Evolutionary conservation across 2,329 filamentous ascomycete species (phyloP), one percentile per base, ranked within the genome.

Genomic region (Hawksworthiomyces lignivorus): DNA sequence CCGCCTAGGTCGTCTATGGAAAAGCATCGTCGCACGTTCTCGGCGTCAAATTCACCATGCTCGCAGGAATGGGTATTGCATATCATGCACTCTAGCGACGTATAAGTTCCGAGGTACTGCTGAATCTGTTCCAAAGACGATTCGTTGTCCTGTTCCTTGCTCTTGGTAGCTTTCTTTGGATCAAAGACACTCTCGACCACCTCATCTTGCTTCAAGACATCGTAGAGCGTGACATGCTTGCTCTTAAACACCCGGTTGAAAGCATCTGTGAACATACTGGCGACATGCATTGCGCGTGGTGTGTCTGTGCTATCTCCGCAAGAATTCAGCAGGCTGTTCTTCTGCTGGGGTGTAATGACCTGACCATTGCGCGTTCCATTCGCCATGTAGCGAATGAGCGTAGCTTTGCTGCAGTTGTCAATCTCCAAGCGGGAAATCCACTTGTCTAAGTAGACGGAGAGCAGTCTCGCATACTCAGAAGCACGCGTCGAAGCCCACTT

Each of bases 51-150:
- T 41, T 77, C 74, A 34, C 75, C 75, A 48, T 80, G 75, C 51
- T 79, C 75, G 45, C 75, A 80, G 11, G 74, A 76, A 54, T 78
- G 70, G 38, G 72, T 72, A 51, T 68, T 73, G 56, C 75, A 80
- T 39, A 77, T 69, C n/a, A 76, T 57, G 50, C 75, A 80, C 11
- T 71, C 72, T 14, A 79, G 62, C 9, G 73, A 64, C 24, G 68
- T 67, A 51, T 77, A 76, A 2, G 72, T 77, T 36, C 71, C 70
- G 19, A 79, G 53, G 27, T 67, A 65, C 18, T 63, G 63, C 50
- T 75, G 70, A 11, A 69, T 63, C 41, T 50, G 52, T n/a, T 55
- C 53, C 32, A 60, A 36, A 12, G 64, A 47, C 7, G 64, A 62
- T 24, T 64, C 58, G 22, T 65, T 59, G 20, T 60, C 57, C 32